Conservation (phyloP, 768 basidiomycete species). For the Serendipita sp. region DNA sequence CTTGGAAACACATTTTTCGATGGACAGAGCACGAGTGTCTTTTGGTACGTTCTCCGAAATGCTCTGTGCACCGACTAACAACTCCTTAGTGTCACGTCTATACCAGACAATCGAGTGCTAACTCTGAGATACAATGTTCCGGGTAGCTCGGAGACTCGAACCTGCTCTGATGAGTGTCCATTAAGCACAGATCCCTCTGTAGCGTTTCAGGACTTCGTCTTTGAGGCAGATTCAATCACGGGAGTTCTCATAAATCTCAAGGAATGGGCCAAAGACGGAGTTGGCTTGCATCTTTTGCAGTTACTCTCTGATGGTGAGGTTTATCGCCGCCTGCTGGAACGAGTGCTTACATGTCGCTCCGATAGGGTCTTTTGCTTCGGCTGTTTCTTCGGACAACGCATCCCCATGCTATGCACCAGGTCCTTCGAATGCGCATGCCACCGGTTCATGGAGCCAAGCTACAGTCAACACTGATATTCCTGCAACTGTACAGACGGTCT, state of each 20-base stretch:
- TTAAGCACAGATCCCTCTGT: constrained; percentile 60
- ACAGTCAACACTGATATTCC: constrained; percentile 56
- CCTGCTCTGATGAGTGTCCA: constrained; percentile 68
- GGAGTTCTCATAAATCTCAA: constrained; percentile 78
- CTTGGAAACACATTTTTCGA: constrained; percentile 80
- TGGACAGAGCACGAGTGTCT: constrained; percentile 70
- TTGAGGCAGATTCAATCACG: constrained; percentile 47
- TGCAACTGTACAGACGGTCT: constrained; percentile 61
- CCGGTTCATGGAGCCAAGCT: constrained; percentile 54
- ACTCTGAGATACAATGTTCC: constrained; percentile 67
- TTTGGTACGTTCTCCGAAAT: constrained; percentile 41
- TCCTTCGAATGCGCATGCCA: constrained; percentile 48
- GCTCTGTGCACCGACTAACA: constrained; percentile 9
- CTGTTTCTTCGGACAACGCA: constrained; percentile 41
- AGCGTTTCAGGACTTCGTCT: constrained; percentile 88
- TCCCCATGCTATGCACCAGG: constrained; percentile 63
- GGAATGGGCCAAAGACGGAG: constrained; percentile 51
- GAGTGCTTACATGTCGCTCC: background rate
- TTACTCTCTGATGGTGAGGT: constrained; percentile 64
- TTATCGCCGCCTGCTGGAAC: constrained; percentile 4
- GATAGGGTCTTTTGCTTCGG: constrained; percentile 59
- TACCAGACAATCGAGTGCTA: constrained; percentile 77
- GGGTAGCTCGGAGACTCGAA: constrained; percentile 49
- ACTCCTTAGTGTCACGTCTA: constrained; percentile 51
- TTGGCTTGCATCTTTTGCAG: constrained; percentile 83